phyloP scores from a whole-genome alignment of 208 protist species.

The Trichomonas vaginalis region DNA sequence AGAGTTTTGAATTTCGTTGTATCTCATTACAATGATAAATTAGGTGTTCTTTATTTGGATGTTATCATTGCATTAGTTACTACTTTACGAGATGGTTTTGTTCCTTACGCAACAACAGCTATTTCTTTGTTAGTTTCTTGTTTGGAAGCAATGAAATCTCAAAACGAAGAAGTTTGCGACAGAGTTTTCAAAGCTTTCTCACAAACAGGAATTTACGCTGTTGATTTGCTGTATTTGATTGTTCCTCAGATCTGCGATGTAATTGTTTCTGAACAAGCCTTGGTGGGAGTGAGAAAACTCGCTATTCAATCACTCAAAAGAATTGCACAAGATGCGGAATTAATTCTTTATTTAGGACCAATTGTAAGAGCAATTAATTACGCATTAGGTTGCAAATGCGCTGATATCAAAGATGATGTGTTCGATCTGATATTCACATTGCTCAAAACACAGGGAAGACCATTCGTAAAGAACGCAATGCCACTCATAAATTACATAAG shows the following conservation, averaged over 20 bases:
- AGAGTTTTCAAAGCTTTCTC: background rate
- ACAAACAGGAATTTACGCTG: background rate
- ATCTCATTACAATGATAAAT: background rate
- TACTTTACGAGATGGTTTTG: background rate
- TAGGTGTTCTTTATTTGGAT: background rate
- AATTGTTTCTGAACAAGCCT: background rate
- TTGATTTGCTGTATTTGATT: constrained; percentile 11
- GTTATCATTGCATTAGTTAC: background rate
- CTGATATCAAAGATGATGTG: background rate
- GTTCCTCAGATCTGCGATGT: constrained; percentile 10
- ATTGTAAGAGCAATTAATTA: background rate
- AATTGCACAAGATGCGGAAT: background rate
- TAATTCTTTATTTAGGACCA: background rate
- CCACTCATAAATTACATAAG: background rate
- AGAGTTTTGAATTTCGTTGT: background rate
- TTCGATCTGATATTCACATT: background rate
- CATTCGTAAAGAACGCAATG: background rate
- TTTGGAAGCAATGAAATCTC: background rate
- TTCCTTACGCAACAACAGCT: background rate
- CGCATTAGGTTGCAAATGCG: background rate
- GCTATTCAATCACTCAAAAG: background rate
- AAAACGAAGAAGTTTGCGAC: background rate
- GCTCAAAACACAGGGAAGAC: background rate
- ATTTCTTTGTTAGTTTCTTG: background rate
- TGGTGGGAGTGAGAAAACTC: background rate